Conservation (phyloP, 2,329 filamentous ascomycete genomes). For the Pseudogymnoascus sp. region DNA sequence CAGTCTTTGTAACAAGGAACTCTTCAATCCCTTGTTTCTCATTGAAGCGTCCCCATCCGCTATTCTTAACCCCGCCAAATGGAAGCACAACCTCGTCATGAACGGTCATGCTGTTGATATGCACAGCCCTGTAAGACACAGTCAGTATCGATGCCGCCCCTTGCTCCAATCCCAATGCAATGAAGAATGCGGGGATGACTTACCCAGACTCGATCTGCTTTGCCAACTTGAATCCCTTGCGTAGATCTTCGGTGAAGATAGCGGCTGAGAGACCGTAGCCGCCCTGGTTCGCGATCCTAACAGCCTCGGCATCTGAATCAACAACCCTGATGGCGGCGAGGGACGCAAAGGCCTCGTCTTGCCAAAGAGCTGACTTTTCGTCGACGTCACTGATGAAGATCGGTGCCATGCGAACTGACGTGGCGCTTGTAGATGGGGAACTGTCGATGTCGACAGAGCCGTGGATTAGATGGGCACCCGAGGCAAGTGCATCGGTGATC, state of each 20-base stretch:
- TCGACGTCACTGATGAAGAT: slow-evolving; percentile 24
- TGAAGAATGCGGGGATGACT: not conserved
- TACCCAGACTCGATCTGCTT: slow-evolving; percentile 12
- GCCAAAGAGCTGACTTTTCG: slow-evolving; percentile 27
- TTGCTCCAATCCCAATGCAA: not conserved
- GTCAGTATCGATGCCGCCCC: not conserved
- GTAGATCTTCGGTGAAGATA: slow-evolving; percentile 30
- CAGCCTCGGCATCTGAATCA: slow-evolving; percentile 33
- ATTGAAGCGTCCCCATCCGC: slow-evolving; percentile 43
- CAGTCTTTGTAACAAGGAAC: slow-evolving; percentile 37
- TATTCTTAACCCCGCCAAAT: slow-evolving; percentile 42
- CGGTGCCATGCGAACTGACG: slow-evolving; percentile 9
- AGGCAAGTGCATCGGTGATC: not conserved
- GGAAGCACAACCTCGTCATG: slow-evolving; percentile 42
- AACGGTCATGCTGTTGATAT: slow-evolving; percentile 45
- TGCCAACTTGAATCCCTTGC: slow-evolving; percentile 11
- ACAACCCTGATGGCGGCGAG: slow-evolving; percentile 28
- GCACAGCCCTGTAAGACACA: slow-evolving; percentile 33
- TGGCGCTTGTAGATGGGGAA: slow-evolving; percentile 13
- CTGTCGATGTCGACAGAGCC: slow-evolving; percentile 16
- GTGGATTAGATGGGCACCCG: not conserved
- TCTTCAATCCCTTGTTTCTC: slow-evolving; percentile 39
- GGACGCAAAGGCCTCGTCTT: slow-evolving; percentile 31
- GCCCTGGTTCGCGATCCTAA: slow-evolving; percentile 34
- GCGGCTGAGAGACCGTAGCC: slow-evolving; percentile 34